Percentiles rank a stretch among this genome's conserved stretches.
These are phyloP conservation scores for Lepiota brunneoincarnata DNA, from an alignment of 768 basidiomycete species.

Conservation along the genomic window DNA sequence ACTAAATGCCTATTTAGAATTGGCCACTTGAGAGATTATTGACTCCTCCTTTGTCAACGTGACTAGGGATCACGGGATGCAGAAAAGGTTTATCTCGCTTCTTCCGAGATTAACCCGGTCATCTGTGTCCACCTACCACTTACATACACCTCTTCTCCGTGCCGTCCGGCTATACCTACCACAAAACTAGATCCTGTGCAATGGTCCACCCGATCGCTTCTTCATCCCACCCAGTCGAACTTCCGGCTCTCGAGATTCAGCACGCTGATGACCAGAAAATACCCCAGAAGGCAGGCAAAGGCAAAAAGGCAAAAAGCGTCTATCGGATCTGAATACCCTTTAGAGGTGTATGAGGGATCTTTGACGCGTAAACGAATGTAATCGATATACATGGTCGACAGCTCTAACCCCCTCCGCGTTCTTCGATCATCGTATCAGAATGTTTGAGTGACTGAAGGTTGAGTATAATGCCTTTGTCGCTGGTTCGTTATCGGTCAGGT, in stretches of 20 bases:
- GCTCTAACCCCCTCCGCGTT: conserved; percentile 80
- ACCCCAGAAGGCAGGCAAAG: conserved; percentile 32
- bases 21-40: background rate
- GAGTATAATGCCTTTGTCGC: conserved; percentile 82
- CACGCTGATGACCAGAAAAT: conserved; percentile 28
- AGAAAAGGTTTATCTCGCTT: conserved; percentile 18
- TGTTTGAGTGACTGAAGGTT: conserved; percentile 84
- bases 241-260: conserved; percentile 43
- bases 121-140: conserved; percentile 30
- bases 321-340: conserved; percentile 45
- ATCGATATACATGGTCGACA: conserved; percentile 24
- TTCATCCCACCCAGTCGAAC: conserved; percentile 48
- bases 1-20: background rate
- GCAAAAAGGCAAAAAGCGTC: conserved; percentile 43
- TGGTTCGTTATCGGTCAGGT: conserved; percentile 37
- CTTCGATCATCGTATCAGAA: conserved; percentile 85
- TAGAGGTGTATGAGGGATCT: conserved; percentile 49
- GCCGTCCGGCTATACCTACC: conserved; percentile 13
- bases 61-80: conserved; percentile 11
- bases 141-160: conserved; percentile 17
- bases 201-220: conserved; percentile 60
- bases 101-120: conserved; percentile 28
- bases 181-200: conserved; percentile 26
- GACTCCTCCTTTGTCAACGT: background rate
- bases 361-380: background rate